Conservation (phyloP, 331 rosid species). For the Pyrus hybrid region DNA sequence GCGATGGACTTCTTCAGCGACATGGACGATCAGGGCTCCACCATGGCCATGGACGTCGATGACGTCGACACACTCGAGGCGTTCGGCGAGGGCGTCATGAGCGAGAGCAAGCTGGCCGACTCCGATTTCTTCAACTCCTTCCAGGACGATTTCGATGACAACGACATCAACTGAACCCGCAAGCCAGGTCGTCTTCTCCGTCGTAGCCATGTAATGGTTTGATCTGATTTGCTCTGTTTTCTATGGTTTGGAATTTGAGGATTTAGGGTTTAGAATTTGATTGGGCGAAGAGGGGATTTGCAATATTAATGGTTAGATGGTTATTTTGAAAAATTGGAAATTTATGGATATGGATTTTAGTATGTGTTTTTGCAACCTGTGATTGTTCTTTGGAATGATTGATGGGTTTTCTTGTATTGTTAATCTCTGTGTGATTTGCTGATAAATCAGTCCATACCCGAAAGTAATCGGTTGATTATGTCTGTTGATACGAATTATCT, state of each 20-base stretch:
- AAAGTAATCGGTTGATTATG: background rate
- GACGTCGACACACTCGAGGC: constrained; percentile 68
- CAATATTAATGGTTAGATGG: background rate
- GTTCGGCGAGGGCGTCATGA: constrained; percentile 52
- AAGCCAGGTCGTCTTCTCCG: background rate
- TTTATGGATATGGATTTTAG: background rate
- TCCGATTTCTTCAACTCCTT: constrained; percentile 75
- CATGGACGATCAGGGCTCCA: constrained; percentile 69
- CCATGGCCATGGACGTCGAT: constrained; percentile 94
- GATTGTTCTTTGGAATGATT: background rate
- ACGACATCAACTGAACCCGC: constrained; percentile 48
- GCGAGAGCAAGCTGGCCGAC: constrained; percentile 69
- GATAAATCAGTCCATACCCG: background rate
- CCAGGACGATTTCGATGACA: constrained; percentile 74
- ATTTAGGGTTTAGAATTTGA: background rate
- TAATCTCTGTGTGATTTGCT: background rate
- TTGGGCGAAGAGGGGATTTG: background rate
- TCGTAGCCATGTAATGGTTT: background rate
- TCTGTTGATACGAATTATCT: background rate
- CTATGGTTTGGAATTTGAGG: constrained; percentile 7
- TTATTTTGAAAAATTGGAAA: background rate
- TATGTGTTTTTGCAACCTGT: background rate
- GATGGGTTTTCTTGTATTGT: background rate
- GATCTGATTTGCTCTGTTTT: background rate
- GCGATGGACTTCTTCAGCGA: constrained; percentile 72